phyloP scores from a whole-genome alignment of 2,329 filamentous ascomycete genomes.

The Penicillium sp. region DNA sequence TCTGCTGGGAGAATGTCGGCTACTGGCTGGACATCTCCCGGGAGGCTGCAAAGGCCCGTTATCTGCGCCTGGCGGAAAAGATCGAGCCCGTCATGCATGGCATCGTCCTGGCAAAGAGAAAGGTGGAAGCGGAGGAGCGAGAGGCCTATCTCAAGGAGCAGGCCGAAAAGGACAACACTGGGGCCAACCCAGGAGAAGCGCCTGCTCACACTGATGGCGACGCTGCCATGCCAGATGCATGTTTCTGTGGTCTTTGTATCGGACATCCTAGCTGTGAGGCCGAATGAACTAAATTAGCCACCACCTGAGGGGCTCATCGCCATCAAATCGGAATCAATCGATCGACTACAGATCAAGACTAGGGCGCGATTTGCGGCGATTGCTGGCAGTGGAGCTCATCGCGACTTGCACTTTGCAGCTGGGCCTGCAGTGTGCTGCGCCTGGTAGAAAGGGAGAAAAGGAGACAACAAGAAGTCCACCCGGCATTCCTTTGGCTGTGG shows the following conservation, averaged over 20 bases:
- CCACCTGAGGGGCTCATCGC: constrained; percentile 8
- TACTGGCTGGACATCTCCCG: background rate
- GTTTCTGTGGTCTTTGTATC: too few relatives aligned
- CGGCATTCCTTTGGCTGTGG: background rate
- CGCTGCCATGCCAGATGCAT: too few relatives aligned
- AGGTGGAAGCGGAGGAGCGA: too few relatives aligned
- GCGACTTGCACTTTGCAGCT: background rate
- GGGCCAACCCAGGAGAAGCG: background rate
- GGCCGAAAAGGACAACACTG: background rate
- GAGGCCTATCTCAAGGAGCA: background rate
- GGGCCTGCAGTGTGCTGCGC: too few relatives aligned
- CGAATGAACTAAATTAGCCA: background rate
- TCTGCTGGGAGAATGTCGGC: background rate
- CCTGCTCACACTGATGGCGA: background rate
- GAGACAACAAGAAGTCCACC: background rate
- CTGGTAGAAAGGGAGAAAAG: background rate
- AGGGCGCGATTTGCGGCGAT: background rate
- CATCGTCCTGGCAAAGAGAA: too few relatives aligned
- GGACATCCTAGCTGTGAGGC: too few relatives aligned
- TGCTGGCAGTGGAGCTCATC: constrained; percentile 8
- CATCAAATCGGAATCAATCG: constrained; percentile 20
- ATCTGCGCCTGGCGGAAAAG: background rate
- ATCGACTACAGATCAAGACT: constrained; percentile 6
- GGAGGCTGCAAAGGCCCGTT: background rate
- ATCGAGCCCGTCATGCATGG: background rate